phyloP scores from a whole-genome alignment of 2,329 filamentous ascomycete genomes.

The Fusarium floridanum region DNA sequence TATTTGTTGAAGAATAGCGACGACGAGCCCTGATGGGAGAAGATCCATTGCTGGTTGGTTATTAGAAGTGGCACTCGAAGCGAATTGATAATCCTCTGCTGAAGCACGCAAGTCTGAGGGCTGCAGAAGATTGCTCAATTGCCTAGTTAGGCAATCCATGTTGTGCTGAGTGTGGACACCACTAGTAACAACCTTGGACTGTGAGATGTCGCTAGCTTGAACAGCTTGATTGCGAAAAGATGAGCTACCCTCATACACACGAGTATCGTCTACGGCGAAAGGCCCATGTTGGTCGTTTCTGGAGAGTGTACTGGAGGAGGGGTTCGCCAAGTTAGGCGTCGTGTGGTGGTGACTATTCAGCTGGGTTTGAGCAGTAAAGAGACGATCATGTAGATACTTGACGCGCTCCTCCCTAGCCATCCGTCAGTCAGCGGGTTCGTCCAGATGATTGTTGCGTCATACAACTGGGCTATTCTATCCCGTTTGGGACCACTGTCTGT shows the following conservation, averaged over 20 bases:
- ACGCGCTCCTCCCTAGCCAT: constrained; percentile 1
- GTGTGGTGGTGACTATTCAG: neutral
- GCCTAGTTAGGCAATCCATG: neutral
- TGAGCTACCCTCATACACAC: constrained; percentile 1
- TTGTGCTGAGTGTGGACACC: constrained; percentile 1
- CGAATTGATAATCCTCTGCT: constrained; percentile 3
- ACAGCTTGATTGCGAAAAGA: constrained; percentile 2
- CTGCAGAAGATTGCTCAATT: neutral
- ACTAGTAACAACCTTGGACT: constrained; percentile 1
- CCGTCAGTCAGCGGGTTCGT: neutral
- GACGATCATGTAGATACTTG: constrained; percentile 5
- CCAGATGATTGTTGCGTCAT: neutral
- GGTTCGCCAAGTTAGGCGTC: neutral
- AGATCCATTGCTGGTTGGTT: constrained; percentile 2
- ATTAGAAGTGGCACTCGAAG: neutral
- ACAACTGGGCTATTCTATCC: constrained; percentile 9
- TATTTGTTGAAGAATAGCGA: neutral
- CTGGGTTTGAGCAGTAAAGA: neutral
- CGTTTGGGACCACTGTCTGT: neutral
- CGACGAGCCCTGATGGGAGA: neutral
- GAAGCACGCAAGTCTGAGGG: neutral
- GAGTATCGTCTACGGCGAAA: neutral
- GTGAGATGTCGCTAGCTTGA: constrained; percentile 1
- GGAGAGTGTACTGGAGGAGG: neutral
- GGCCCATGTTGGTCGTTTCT: neutral